These are phyloP conservation scores for Globisporangium mamillatum DNA, from an alignment of 352 stramenopile species.

Conservation along the genomic window DNA sequence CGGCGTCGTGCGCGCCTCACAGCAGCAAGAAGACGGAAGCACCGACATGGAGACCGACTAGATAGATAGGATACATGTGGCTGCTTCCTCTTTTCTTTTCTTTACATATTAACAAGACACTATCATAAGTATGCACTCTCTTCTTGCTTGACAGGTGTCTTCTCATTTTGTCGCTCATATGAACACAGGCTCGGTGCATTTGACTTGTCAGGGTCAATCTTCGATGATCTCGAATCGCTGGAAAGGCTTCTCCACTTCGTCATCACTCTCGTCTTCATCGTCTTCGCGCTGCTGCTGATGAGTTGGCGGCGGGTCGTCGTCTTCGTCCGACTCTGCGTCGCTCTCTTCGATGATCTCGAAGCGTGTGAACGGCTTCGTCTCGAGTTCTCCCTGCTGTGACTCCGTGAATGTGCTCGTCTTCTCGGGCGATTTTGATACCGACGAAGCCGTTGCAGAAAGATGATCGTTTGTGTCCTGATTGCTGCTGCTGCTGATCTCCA, in stretches of 20 bases:
- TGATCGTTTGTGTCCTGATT: slow-evolving; percentile 25
- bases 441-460: not conserved
- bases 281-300: slow-evolving; percentile 8
- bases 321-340: slow-evolving; percentile 21
- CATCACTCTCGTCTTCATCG: slow-evolving; percentile 9
- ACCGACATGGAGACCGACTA: slow-evolving; percentile 52
- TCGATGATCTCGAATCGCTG: slow-evolving; percentile 56
- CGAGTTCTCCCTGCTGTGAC: not conserved
- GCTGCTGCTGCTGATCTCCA: slow-evolving; percentile 9
- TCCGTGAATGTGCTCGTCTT: slow-evolving; percentile 12
- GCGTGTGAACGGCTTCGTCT: slow-evolving; percentile 39
- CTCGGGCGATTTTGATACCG: not conserved
- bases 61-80: slow-evolving; percentile 10
- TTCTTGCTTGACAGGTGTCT: not conserved
- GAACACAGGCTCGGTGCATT: not conserved
- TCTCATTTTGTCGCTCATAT: not conserved
- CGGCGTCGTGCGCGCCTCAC: slow-evolving; percentile 48
- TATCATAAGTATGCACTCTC: not conserved
- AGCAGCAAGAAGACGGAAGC: slow-evolving; percentile 30
- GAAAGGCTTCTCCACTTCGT: slow-evolving; percentile 24
- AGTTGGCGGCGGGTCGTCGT: not conserved
- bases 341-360: slow-evolving; percentile 72
- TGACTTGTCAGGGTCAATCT: slow-evolving; percentile 23
- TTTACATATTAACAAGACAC: slow-evolving; percentile 6
- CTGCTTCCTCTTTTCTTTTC: not conserved